Evolutionary conservation across 305 asterid species (phyloP), one percentile per base, ranked within the genome.

Genomic region (Rubia peregrina): DNA sequence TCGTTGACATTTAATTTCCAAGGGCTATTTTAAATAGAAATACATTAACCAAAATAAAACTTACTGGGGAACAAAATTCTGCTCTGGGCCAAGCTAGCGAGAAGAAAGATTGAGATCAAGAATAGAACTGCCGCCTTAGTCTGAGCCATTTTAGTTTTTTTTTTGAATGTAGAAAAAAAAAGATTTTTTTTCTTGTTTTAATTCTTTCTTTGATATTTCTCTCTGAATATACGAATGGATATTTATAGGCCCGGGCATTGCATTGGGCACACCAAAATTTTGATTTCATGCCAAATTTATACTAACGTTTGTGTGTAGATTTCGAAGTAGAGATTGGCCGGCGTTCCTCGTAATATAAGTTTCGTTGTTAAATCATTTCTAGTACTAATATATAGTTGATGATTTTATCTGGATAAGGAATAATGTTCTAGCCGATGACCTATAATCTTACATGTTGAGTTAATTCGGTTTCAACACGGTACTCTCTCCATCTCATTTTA

Each of bases 71-170:
- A n/a, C 33, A 56, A 22, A 22, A 56, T 21, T 56, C 62, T 59
- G 64, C 64, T 59, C 38, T 59, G 40, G 14, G 16, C 64, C 64
- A 59, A 59, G 64, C 40, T 59, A 21, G 64, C 64, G 24, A 59
- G 38, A 59, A 59, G 64, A 24, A 59, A 59, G 33, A 59, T 17
- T 51, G 57, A 51, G 36, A 59, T 12, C 57, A 51, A 59, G 64
- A 59, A 22, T 24, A 59, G 36, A 9, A 59, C 36, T 59, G 40
- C 64, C 11, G 36, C 17, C 36, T 59, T 59, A 24, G 64, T 59
- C 38, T 59, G 65, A 61, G 65, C 43, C 62, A 56, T 56, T 21
- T 56, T 56, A 8, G 1, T 1, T 55, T 55, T 11, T 55, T 55
- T n/a, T 9, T n/a, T 55, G 61, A 16, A 9, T 21, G 61, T 55